phyloP scores from a whole-genome alignment of 2,329 filamentous ascomycete species.

The Ceratocystis diversiconidia region DNA sequence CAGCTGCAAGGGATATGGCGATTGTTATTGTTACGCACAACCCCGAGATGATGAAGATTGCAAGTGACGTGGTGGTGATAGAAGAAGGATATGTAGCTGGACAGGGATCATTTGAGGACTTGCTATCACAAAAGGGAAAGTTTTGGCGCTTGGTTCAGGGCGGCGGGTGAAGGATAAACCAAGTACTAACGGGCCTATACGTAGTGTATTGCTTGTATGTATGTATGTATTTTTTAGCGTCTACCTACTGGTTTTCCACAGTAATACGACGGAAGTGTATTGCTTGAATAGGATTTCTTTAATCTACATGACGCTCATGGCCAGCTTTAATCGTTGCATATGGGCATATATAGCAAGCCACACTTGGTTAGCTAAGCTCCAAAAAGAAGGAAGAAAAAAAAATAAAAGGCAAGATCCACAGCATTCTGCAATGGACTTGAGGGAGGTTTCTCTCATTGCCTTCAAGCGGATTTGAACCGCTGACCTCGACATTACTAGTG shows the following conservation, averaged over 20 bases:
- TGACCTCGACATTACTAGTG: slow-evolving; percentile 13
- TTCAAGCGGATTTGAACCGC: slow-evolving; percentile 12
- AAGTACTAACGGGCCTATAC: not conserved
- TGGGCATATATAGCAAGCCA: too few relatives aligned
- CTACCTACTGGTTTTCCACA: not conserved
- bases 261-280: not conserved
- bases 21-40: slow-evolving; percentile 65
- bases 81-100: slow-evolving; percentile 54
- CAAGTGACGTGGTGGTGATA: slow-evolving; percentile 58
- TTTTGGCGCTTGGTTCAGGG: slow-evolving; percentile 33
- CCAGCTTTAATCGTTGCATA: too few relatives aligned
- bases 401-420: not conserved
- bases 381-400: not conserved
- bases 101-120: slow-evolving; percentile 48
- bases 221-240: not conserved
- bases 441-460: not conserved
- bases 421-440: not conserved
- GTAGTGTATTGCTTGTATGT: not conserved
- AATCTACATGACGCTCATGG: too few relatives aligned
- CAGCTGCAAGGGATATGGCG: slow-evolving; percentile 32
- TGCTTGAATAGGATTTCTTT: too few relatives aligned
- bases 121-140: slow-evolving; percentile 34
- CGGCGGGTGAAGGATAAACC: not conserved
- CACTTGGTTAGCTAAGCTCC: too few relatives aligned
- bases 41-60: slow-evolving; percentile 72